Conservation (phyloP, 257 asterid genomes). For the Striga asiatica region DNA sequence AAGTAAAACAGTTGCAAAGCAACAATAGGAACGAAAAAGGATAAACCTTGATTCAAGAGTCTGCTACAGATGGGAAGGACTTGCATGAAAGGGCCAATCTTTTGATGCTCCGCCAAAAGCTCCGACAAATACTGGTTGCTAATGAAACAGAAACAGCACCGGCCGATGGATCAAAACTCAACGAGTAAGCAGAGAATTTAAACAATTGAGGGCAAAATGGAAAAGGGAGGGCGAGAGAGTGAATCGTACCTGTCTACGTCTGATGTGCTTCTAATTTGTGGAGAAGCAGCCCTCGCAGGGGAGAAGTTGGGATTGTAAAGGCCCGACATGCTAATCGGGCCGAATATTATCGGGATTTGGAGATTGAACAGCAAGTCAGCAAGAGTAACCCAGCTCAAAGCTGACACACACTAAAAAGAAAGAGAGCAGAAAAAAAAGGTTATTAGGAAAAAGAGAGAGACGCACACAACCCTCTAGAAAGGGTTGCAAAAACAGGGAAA, state of each 20-base stretch:
- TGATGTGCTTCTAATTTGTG: conserved; percentile 52
- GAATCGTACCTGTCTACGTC: conserved; percentile 53
- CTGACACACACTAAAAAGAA: background rate
- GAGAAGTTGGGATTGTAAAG: conserved; percentile 69
- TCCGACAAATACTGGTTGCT: conserved; percentile 86
- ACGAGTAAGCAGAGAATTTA: background rate
- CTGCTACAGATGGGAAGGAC: conserved; percentile 84
- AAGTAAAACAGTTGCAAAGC: background rate
- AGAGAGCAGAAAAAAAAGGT: background rate
- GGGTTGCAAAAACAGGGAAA: conserved; percentile 14
- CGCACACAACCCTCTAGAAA: conserved; percentile 16
- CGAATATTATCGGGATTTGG: conserved; percentile 9
- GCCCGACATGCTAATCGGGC: conserved; percentile 44
- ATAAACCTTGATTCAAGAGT: conserved; percentile 73
- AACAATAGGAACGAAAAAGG: background rate
- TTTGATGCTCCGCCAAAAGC: conserved; percentile 92
- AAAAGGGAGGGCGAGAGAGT: background rate
- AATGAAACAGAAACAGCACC: background rate
- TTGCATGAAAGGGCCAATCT: conserved; percentile 93
- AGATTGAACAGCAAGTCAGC: conserved; percentile 16
- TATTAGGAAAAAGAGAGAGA: background rate
- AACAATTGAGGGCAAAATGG: background rate
- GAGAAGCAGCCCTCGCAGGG: conserved; percentile 73
- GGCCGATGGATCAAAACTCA: background rate
- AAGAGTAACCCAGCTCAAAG: background rate